These are phyloP conservation scores for Strobilomyces dryophilus DNA, from an alignment of 768 basidiomycete species.

Conservation along the genomic window DNA sequence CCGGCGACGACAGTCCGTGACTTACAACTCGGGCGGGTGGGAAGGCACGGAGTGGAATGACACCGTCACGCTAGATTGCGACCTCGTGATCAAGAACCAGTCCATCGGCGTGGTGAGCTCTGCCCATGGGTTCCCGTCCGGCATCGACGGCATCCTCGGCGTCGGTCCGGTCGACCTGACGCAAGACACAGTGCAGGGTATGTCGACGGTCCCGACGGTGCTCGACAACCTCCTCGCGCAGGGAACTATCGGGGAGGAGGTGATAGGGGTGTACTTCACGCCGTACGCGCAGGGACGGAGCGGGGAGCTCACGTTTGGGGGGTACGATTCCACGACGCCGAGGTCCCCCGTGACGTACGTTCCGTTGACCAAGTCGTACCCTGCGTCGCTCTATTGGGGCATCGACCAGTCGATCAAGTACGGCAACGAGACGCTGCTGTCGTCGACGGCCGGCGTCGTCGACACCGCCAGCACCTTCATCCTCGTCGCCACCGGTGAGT, in stretches of 20 bases:
- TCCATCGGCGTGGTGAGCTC: conserved; percentile 33
- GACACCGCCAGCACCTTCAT: conserved; percentile 12
- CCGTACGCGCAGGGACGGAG: conserved; percentile 6
- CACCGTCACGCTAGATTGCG: conserved; percentile 8
- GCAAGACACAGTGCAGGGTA: conserved; percentile 13
- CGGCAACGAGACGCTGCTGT: conserved; percentile 19
- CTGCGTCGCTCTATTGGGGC: conserved; percentile 29
- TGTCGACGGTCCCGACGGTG: conserved; percentile 28
- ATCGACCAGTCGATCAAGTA: conserved; percentile 30
- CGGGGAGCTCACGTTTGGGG: conserved; percentile 28
- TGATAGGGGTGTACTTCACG: conserved; percentile 33
- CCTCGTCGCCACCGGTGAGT: conserved; percentile 13
- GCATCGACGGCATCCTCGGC: conserved; percentile 37
- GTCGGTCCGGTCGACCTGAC: conserved; percentile 27
- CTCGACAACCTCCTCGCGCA: conserved; percentile 32
- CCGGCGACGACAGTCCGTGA: neutral
- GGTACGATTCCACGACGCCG: neutral
- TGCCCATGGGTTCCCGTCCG: conserved; percentile 14
- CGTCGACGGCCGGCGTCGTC: conserved; percentile 29
- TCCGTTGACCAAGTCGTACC: conserved; percentile 18
- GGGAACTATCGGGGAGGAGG: conserved; percentile 23
- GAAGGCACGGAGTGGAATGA: conserved; percentile 17
- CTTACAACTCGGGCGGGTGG: neutral
- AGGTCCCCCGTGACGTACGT: conserved; percentile 18
- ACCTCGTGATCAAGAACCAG: conserved; percentile 21